A percentile compares a stretch with the other conserved stretches of the same genome.
phyloP scores from a whole-genome alignment of 2,329 filamentous ascomycete genomes.

The Talaromyces sp. region DNA sequence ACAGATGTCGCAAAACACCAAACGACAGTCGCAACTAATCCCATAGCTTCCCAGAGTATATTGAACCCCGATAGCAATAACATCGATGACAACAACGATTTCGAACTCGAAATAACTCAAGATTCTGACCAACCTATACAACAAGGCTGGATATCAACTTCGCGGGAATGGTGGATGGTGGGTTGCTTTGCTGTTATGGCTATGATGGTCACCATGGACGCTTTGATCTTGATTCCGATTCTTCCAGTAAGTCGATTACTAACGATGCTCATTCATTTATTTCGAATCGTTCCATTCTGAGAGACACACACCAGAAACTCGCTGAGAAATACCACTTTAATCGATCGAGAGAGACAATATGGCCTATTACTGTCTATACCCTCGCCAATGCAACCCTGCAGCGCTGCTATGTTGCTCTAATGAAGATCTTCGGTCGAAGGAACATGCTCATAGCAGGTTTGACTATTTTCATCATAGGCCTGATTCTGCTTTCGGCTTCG shows the following conservation, averaged over 20 bases:
- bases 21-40: neutral
- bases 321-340: slow-evolving; percentile 5
- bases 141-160: neutral
- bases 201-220: slow-evolving; percentile 9
- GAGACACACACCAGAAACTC: neutral
- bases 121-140: neutral
- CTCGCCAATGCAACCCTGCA: slow-evolving; percentile 8
- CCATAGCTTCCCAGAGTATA: neutral
- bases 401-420: slow-evolving; percentile 2
- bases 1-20: neutral
- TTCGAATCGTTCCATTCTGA: neutral
- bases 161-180: slow-evolving; percentile 9
- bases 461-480: slow-evolving; percentile 9
- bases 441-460: slow-evolving; percentile 1
- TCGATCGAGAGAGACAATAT: neutral
- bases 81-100: neutral
- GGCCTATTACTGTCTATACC: slow-evolving; percentile 12
- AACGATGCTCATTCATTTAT: neutral
- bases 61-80: neutral
- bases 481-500: slow-evolving; percentile 2
- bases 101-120: slow-evolving; percentile 3
- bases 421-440: slow-evolving; percentile 1
- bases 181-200: slow-evolving; percentile 11
- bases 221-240: slow-evolving; percentile 10
- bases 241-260: neutral